Base-by-base conservation (phyloP, 2,329 filamentous ascomycete genomes). In the Exophiala oligosperma region DNA sequence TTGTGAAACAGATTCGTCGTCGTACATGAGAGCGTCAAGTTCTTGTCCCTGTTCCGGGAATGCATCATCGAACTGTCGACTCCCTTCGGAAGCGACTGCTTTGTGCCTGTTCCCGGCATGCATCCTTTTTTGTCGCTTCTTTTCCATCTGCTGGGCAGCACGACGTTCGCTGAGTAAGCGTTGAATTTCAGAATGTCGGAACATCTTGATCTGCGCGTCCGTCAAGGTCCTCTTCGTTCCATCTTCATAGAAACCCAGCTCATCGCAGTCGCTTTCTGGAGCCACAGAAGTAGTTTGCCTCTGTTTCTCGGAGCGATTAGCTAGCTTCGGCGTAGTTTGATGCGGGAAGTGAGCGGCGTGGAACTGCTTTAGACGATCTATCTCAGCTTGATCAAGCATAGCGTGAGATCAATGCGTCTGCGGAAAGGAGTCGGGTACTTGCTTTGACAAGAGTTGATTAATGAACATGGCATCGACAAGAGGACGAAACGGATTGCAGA, bases 181-280 rank as follows among this genome's bases (percentile, higher is more conserved):
- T 69, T 94, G 87, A 23, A 96, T 82, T 73, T 97, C 93, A 1
- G 90, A 93, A 70, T 95, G 91, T 61, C 92, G 83, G 71, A 97
- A 97, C 61, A 96, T 93, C 53, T 85, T 84, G 66, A 97, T 91
- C 76, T 97, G 90, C 66, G 92, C 90, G 69, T 97, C 90, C 8
- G 92, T 97, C 67, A 97, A 79, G 17, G 92, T 96, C 41, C 93
- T 88, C 71, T 94, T 94, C 61, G 86, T 84, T 2, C 93, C 92
- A 69, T 97, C 92, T 1, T 83, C 74, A 66, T 97, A 97, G 73
- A 91, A 93, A 17, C 92, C 93, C 14, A 97, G 78, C 1, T 77
- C 84, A 68, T 90, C 88, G 17, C 74, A 68, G 4, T 74, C 72
- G 38, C 73, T 64, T 17, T 66, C 58, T 17, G 40, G 40, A 11